Evolutionary conservation across 441 rosid species (phyloP).

Genomic region (Macaranga tanarius): DNA sequence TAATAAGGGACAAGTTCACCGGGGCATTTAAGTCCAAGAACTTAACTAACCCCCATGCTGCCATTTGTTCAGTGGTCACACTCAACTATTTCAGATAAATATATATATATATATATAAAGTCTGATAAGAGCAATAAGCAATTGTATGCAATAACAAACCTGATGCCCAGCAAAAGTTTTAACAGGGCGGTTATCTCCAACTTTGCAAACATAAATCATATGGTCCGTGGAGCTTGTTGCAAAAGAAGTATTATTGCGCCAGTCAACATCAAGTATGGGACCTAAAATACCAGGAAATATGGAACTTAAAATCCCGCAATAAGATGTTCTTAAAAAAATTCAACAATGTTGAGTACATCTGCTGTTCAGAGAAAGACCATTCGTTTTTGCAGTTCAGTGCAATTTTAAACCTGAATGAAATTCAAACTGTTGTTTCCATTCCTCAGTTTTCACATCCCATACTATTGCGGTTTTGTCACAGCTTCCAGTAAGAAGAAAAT

Average conservation of each 20-base stretch:
- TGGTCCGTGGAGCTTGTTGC: constrained; percentile 94
- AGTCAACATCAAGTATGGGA: constrained; percentile 98
- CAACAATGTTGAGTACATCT: neutral
- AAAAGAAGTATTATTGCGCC: constrained; percentile 95
- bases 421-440: constrained; percentile 92
- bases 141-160: constrained; percentile 46
- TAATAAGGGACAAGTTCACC: neutral
- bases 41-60: neutral
- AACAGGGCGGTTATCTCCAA: constrained; percentile 77
- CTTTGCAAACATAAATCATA: constrained; percentile 95
- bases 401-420: constrained; percentile 71
- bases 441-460: constrained; percentile 97
- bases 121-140: constrained; percentile 11
- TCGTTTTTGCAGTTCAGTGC: constrained; percentile 10
- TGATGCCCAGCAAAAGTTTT: constrained; percentile 90
- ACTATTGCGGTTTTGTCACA: constrained; percentile 95
- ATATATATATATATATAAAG: neutral
- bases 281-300: constrained; percentile 41
- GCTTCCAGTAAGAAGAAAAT: constrained; percentile 97
- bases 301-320: neutral
- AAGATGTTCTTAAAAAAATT: neutral
- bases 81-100: neutral
- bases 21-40: neutral
- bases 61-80: neutral
- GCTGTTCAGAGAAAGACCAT: neutral